These are phyloP conservation scores for Globisporangium nagaii DNA, from an alignment of 352 stramenopile species.

Conservation along the genomic window DNA sequence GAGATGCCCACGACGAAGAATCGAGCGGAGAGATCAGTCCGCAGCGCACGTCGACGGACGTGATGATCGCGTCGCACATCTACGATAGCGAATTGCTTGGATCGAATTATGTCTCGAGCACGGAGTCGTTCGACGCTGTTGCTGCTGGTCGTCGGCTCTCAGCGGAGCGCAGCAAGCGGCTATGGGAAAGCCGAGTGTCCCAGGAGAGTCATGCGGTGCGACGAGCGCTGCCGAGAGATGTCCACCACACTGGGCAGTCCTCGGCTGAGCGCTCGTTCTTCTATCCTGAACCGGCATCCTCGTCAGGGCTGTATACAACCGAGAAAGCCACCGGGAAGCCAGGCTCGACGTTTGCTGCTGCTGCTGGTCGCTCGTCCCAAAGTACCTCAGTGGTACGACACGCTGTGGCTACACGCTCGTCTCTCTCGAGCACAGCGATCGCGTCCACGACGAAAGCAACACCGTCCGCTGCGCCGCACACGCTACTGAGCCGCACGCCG, in stretches of 20 bases:
- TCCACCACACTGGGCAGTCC: background rate
- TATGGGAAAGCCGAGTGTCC: conserved; percentile 19
- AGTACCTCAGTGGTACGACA: background rate
- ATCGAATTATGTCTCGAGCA: background rate
- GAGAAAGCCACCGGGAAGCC: background rate
- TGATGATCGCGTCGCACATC: conserved; percentile 7
- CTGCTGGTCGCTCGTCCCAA: background rate
- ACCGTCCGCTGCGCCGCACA: background rate
- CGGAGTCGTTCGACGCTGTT: too few relatives aligned
- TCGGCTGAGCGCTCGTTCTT: background rate
- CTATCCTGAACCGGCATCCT: background rate
- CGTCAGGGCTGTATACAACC: background rate
- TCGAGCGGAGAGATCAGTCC: background rate
- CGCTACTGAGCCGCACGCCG: background rate
- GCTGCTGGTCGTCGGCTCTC: conserved; percentile 9
- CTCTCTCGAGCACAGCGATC: background rate
- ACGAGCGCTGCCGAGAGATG: background rate
- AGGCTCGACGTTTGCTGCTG: background rate
- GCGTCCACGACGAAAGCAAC: background rate
- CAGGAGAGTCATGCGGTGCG: background rate
- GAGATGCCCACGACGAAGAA: background rate
- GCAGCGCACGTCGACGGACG: background rate
- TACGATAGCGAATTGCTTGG: conserved; percentile 1
- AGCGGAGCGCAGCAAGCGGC: conserved; percentile 10
- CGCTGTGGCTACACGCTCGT: background rate